phyloP scores from a whole-genome alignment of 192 early-diverging fungal species.

The Helicostylum pulchrum region DNA sequence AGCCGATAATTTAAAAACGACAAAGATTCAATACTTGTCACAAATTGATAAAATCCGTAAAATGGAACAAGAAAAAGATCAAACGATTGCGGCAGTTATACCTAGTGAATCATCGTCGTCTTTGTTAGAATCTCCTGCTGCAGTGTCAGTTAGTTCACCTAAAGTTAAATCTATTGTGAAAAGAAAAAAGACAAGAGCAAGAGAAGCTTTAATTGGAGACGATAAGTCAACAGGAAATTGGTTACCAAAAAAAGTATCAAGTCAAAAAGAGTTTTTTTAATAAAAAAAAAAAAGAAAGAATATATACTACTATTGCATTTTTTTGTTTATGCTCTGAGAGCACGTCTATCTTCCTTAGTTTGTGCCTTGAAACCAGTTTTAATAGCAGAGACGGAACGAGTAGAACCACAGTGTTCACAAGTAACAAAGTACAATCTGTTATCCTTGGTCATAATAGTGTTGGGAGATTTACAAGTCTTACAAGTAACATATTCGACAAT shows the following conservation, averaged over 20 bases:
- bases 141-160: not conserved
- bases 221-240: conserved; percentile 9
- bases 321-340: conserved; percentile 24
- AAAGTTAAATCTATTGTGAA: conserved; percentile 6
- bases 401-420: conserved; percentile 95
- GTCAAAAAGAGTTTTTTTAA: conserved; percentile 13
- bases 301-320: not conserved
- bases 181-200: conserved; percentile 11
- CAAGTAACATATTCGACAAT: conserved; percentile 98
- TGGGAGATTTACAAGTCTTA: conserved; percentile 96
- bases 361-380: conserved; percentile 96
- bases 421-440: conserved; percentile 94
- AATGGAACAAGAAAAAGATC: conserved; percentile 22
- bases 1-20: conserved; percentile 16
- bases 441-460: conserved; percentile 94
- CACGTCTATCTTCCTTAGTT: conserved; percentile 50
- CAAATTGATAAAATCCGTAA: conserved; percentile 24
- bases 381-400: conserved; percentile 91
- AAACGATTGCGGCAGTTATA: conserved; percentile 15
- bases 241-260: conserved; percentile 6
- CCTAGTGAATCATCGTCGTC: not conserved
- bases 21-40: conserved; percentile 10
- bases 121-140: not conserved
- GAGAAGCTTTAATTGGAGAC: conserved; percentile 3
- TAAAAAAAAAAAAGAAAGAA: not conserved